Base-by-base conservation (phyloP, 768 basidiomycete species). In the Tulasnella calospora region DNA sequence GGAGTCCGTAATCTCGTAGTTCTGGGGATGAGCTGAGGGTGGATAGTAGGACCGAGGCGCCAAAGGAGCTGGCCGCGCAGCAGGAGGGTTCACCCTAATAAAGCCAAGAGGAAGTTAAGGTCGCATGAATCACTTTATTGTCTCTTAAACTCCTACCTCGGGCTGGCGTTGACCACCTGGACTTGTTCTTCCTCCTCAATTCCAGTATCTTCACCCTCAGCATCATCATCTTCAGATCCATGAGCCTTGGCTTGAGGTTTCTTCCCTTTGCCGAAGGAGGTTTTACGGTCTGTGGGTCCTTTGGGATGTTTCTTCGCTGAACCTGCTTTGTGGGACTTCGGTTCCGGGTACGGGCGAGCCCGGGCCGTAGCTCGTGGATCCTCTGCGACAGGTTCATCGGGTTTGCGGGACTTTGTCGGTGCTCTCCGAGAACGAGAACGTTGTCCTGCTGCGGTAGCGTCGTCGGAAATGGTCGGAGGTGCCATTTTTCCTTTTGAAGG, bases 21-120 rank as follows among this genome's bases (percentile, higher is more conserved):
- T 30, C 67, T 67, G 61, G 27, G 46, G 75, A 19, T 67, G 57
- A 35, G 75, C 36, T 19, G 75, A 67, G 8, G 75, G 47, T 76
- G 75, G 75, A n/a, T 76, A 76, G 36, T 76, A 76, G 35, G 75
- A 76, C 36, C n/a, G 61, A 67, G 61, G 30, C 2, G 61, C 61
- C 61, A 67, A 23, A 67, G 61, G 61, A 33, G 33, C 61, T 30
- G 61, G 61, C 33, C 27, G 61, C 7, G 61, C 30, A 15, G 61
- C 30, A 17, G 30, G 23, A 67, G n/a, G 61, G 15, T 15, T 13
- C 27, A 67, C 35, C 19, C 61, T 67, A 33, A 35, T 12, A 15
- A 67, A 51, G 51, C 8, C 27, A 27, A 27, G 61, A 67, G 61
- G 15, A 19, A 30, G 61, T 67, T 23, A 35, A 6, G 15, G 17